phyloP scores from a whole-genome alignment of 2,329 filamentous ascomycete species.

The Pseudocercospora fijiensis region DNA sequence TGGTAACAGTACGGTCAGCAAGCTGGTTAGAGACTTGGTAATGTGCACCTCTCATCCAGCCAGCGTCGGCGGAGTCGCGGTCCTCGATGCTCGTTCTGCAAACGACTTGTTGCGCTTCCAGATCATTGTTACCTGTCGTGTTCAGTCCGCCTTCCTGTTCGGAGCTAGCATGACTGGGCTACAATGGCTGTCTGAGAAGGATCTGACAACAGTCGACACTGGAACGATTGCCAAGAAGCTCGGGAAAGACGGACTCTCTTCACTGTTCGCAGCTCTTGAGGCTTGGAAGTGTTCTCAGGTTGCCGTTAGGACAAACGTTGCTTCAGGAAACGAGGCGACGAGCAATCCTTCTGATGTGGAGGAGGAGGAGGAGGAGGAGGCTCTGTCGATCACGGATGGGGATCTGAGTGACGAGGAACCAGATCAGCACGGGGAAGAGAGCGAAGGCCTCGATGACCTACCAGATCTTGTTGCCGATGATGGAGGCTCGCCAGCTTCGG shows the following conservation, averaged over 20 bases:
- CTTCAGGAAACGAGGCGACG: not conserved
- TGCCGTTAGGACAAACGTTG: not conserved
- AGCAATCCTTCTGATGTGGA: not conserved
- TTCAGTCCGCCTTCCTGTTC: not conserved
- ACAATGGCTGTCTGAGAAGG: constrained; percentile 14
- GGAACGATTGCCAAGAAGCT: not conserved
- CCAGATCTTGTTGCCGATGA: constrained; percentile 4
- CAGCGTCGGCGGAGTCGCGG: not conserved
- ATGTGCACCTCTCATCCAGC: not conserved
- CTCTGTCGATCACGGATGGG: not conserved
- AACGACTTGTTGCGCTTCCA: not conserved
- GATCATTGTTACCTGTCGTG: not conserved
- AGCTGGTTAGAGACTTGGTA: not conserved
- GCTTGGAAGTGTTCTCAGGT: constrained; percentile 6
- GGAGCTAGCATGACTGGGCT: not conserved
- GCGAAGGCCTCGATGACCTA: not conserved
- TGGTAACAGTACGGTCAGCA: not conserved
- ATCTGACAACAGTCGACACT: constrained; percentile 1
- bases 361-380: not conserved
- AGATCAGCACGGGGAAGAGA: not conserved
- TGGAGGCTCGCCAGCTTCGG: not conserved
- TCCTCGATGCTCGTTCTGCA: not conserved
- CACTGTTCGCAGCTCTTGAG: constrained; percentile 2
- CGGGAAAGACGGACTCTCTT: constrained; percentile 1
- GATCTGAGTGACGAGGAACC: not conserved